These are phyloP conservation scores for Panicum hallii DNA, from an alignment of 202 grass and related monocot species.

Conservation along the genomic window DNA sequence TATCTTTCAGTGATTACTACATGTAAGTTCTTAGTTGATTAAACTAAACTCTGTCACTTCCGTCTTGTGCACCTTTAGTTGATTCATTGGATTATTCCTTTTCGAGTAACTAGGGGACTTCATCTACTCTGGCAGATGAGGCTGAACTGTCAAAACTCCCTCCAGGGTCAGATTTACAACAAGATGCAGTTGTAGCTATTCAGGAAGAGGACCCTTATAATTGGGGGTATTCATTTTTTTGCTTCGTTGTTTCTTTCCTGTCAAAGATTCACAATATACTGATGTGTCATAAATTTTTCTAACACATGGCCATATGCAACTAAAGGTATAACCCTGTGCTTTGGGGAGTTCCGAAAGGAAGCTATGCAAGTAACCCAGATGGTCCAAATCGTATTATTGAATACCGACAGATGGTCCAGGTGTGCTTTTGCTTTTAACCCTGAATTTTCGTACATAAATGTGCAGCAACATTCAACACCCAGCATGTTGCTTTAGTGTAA, in stretches of 20 bases:
- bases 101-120: slow-evolving; percentile 38
- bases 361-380: slow-evolving; percentile 87
- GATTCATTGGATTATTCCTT: slow-evolving; percentile 20
- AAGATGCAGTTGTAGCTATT: slow-evolving; percentile 74
- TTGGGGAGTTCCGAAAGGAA: slow-evolving; percentile 94
- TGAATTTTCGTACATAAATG: background rate
- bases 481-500: background rate
- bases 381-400: slow-evolving; percentile 85
- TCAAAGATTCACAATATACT: slow-evolving; percentile 21
- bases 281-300: slow-evolving; percentile 42
- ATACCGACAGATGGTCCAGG: slow-evolving; percentile 90
- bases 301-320: slow-evolving; percentile 36
- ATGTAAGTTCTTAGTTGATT: background rate
- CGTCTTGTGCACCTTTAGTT: slow-evolving; percentile 14
- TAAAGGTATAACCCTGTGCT: slow-evolving; percentile 92
- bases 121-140: slow-evolving; percentile 65
- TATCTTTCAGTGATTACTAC: background rate
- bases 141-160: slow-evolving; percentile 67
- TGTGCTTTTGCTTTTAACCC: slow-evolving; percentile 39
- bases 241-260: background rate
- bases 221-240: slow-evolving; percentile 79
- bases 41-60: slow-evolving; percentile 9
- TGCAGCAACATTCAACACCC: background rate
- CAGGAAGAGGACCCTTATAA: slow-evolving; percentile 88
- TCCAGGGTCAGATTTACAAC: slow-evolving; percentile 87